These are phyloP conservation scores for Apiospora koreana DNA, from an alignment of 2,329 filamentous ascomycete species.

Conservation along the genomic window DNA sequence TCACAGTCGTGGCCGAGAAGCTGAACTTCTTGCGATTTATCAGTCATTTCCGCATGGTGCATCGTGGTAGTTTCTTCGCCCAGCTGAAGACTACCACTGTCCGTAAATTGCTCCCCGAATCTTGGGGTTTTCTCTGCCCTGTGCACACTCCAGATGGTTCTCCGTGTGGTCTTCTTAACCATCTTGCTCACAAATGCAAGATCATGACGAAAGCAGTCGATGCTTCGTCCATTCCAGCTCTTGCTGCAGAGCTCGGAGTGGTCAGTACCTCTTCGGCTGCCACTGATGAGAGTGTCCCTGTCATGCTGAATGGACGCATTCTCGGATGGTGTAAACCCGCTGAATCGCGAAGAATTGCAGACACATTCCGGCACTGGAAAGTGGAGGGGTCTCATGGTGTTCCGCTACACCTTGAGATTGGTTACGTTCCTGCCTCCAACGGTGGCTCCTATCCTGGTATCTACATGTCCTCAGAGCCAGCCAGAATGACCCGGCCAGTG, in stretches of 20 bases:
- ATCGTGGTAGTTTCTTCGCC: conserved; percentile 98
- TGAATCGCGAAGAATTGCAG: conserved; percentile 78
- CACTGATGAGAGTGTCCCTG: conserved; percentile 79
- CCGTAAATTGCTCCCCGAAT: conserved; percentile 91
- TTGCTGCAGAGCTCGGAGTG: conserved; percentile 80
- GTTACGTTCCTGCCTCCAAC: conserved; percentile 82
- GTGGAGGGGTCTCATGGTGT: conserved; percentile 82
- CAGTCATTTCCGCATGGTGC: conserved; percentile 98
- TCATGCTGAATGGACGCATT: conserved; percentile 88
- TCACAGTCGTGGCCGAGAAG: conserved; percentile 96
- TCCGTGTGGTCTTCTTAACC: conserved; percentile 92
- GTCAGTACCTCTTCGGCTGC: conserved; percentile 75
- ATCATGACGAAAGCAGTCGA: conserved; percentile 78
- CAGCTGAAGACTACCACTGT: conserved; percentile 97
- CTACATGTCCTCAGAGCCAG: conserved; percentile 85
- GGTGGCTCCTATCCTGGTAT: conserved; percentile 96
- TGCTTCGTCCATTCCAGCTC: conserved; percentile 70
- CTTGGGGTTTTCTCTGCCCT: conserved; percentile 96
- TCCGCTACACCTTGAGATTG: conserved; percentile 84
- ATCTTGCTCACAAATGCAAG: conserved; percentile 92
- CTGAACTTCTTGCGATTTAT: conserved; percentile 99
- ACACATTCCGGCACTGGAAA: conserved; percentile 93
- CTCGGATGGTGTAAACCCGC: conserved; percentile 88
- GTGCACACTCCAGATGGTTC: conserved; percentile 96
- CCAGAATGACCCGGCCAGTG: conserved; percentile 87